Evolutionary conservation across 768 basidiomycete genomes (phyloP), one percentile per base, ranked within the genome.

Genomic region (Fomitopsis serialis): DNA sequence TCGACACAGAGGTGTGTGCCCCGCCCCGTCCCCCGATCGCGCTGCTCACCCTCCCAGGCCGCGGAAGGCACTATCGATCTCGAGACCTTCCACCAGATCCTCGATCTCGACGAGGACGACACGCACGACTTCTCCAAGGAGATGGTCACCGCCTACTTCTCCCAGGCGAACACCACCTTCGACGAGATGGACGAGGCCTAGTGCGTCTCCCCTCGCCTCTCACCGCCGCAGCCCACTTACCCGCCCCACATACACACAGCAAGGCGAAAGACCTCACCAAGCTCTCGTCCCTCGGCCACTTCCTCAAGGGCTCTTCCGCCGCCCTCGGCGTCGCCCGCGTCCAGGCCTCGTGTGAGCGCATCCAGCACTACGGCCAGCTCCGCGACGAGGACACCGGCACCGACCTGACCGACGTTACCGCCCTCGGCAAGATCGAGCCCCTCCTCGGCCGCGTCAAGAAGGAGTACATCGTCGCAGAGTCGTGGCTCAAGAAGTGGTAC

Each of bases 221-320:
- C 44, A n/a, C 50, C 48, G 32, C 42, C 44, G 2, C 29, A 34
- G 36, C 23, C 22, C 43, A 9, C 51, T 52, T 58, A 43, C 54
- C 54, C 58, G 53, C 45, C 58, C 57, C 19, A 46, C 43, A 11
- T 23, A 3, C 32, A 37, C 45, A 17, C 67, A 92, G 89, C 56
- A 61, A 62, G 36, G 67, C 62, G 22, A 78, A 83, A 57, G 78
- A 94, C 59, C 79, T 96, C 10, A 59, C 63, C 10, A 66, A 78
- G 52, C 80, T 99, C 17, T 87, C 89, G 2, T 70, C 74, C 17
- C 77, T 88, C 10, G 97, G 95, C 0, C 96, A 99, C 71, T 99
- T 91, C 72, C 83, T 98, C 65, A 99, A 98, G 70, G 96, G 96
- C 45, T 98, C 95, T 2, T 96, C 94, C 12, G 95, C 95, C 25